Evolutionary conservation across 108 stramenopile species (phyloP), one percentile per base, ranked within the genome.

Genomic region (Skeletonema tropicum): DNA sequence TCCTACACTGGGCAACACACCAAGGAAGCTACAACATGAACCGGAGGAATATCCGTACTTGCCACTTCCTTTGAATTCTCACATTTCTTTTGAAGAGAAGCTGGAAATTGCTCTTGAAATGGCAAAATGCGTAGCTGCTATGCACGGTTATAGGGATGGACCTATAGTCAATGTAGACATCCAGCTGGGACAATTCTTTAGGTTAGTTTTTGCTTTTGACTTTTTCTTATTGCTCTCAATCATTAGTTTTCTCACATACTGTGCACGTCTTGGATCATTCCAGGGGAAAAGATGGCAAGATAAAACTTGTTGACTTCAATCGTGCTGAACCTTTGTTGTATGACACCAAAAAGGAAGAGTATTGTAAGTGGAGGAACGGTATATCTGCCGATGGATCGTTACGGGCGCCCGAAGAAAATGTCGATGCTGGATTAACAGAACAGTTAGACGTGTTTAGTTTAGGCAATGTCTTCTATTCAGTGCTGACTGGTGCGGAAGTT

Each of bases 231-330:
- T 21, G 6, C 23, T 21, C 52, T 23, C 9, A 10, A 10, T 55
- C 52, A 55, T 23, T 10, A n/a, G 21, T 0, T 49, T 55, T 6
- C 52, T 55, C 52, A 55, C 52, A 23, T 7, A 25, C 52, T 23
- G 3, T 55, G 52, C 21, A 55, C 21, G 2, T 25, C 52, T 55
- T 23, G n/a, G 7, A 3, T 55, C 9, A 23, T 79, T 48, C 69
- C 57, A 35, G 62, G 55, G 60, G 84, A 64, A 36, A 71, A 69
- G 64, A 84, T 64, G 58, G 82, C 15, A 60, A 57, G 39, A 61
- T 92, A 26, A 95, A 92, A 70, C 63, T 95, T 11, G 90, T 91
- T 25, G 94, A 95, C 69, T 95, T 89, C 73, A 95, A 95, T 49
- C 75, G 92, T 31, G 94, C 94, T 0, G 89, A 92, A 63, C 67